phyloP scores from a whole-genome alignment of 2,329 filamentous ascomycete genomes.

The Microsporum ferrugineum region DNA sequence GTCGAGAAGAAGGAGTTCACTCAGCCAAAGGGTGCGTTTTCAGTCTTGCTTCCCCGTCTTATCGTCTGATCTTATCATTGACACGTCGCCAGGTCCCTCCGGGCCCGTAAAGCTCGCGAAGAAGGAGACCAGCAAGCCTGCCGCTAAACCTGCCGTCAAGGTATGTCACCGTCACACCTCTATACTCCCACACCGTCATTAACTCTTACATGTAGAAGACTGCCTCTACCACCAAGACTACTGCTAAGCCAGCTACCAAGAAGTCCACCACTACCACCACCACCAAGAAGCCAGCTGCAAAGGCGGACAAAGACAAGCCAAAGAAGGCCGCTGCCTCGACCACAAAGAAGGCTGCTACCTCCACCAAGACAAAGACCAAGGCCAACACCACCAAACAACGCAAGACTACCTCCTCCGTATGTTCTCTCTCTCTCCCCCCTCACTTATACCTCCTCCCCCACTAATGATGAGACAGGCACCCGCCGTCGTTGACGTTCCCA shows the following conservation, averaged over 20 bases:
- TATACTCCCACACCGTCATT: not conserved
- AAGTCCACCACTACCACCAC: constrained; percentile 17
- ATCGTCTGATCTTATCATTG: constrained; percentile 14
- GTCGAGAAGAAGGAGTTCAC: constrained; percentile 79
- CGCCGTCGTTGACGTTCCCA: constrained; percentile 57
- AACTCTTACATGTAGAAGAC: constrained; percentile 6
- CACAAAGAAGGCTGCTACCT: constrained; percentile 36
- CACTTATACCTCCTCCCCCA: not conserved
- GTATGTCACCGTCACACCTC: not conserved
- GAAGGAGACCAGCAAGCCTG: constrained; percentile 45
- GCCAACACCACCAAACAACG: constrained; percentile 44
- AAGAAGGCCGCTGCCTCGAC: constrained; percentile 32
- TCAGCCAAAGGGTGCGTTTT: constrained; percentile 72
- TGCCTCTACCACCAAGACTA: constrained; percentile 21
- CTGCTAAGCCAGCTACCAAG: constrained; percentile 23
- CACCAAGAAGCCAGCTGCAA: constrained; percentile 21
- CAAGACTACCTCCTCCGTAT: constrained; percentile 37
- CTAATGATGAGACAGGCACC: constrained; percentile 40
- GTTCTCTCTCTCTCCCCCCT: constrained; percentile 13
- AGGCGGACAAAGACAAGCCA: constrained; percentile 30
- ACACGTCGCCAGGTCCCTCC: constrained; percentile 53
- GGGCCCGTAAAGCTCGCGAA: constrained; percentile 87
- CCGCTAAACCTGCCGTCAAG: constrained; percentile 29
- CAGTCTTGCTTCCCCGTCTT: not conserved
- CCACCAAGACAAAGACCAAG: constrained; percentile 48